Conservation (phyloP, 192 early-diverging fungal genomes). For the Coemansia sp. region DNA sequence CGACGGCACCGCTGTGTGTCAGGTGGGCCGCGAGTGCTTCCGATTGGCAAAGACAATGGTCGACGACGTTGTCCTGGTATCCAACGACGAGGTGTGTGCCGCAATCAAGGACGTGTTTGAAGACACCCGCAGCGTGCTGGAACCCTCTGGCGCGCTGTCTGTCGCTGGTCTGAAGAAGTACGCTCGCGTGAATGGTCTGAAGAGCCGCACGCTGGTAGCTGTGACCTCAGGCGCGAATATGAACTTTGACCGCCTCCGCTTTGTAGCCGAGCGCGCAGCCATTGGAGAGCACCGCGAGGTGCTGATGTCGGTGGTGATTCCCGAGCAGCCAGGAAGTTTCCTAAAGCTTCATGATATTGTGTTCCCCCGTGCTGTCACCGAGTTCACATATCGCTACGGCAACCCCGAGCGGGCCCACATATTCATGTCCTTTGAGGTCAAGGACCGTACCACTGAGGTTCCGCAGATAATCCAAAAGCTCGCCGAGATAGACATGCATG, state of each 20-base stretch:
- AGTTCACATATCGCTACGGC: constrained; percentile 84
- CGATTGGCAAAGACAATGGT: constrained; percentile 73
- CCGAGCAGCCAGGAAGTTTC: constrained; percentile 88
- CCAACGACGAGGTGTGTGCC: constrained; percentile 95
- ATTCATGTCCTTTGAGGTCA: constrained; percentile 84
- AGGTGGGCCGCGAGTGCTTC: constrained; percentile 90
- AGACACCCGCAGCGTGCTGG: constrained; percentile 91
- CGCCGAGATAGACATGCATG: constrained; percentile 62
- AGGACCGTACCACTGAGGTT: constrained; percentile 70
- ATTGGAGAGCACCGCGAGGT: constrained; percentile 93
- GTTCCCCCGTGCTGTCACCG: constrained; percentile 83
- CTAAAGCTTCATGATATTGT: constrained; percentile 76
- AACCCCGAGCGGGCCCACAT: constrained; percentile 79
- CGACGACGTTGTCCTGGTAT: constrained; percentile 90
- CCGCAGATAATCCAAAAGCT: constrained; percentile 67
- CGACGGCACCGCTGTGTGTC: constrained; percentile 92
- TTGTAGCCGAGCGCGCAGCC: constrained; percentile 93
- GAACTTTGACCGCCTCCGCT: constrained; percentile 98
- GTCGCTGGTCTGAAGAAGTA: constrained; percentile 89
- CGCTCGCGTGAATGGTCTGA: constrained; percentile 55
- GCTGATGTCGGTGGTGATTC: constrained; percentile 87
- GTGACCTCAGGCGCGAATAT: constrained; percentile 95
- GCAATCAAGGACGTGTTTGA: constrained; percentile 88
- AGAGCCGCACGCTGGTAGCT: constrained; percentile 67
- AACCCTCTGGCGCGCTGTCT: constrained; percentile 92